Evolutionary conservation across 345 rosid genomes (phyloP), one percentile per base, ranked within the genome.

Genomic region (Draba incana): DNA sequence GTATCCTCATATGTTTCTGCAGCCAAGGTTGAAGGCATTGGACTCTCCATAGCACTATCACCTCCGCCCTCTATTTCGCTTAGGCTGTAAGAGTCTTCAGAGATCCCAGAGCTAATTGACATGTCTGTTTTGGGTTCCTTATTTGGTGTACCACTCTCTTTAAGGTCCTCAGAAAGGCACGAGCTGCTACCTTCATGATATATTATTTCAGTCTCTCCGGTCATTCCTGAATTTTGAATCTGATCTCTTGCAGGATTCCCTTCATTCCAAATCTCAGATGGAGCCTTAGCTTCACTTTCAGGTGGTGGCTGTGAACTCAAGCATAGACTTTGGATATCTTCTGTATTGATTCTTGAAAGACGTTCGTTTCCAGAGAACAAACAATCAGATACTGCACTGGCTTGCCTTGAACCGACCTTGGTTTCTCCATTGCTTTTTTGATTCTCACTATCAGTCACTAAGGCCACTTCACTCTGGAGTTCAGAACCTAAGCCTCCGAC

Each of bases 1-100:
- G 81, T 69, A 14, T 71, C 80, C 23, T 63, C 78, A 59, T 77
- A 77, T 75, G 78, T 80, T 79, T 82, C 81, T 51, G 68, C 68
- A 53, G 50, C 62, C 33, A 77, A 62, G 45, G 50, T 38, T 5
- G 50, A 70, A 61, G 52, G 31, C 56, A 39, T 16, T 55, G 54
- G 57, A 57, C 55, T 47, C 58, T 55, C 39, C 13, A 37, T 70
- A 51, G 58, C 81, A 10, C 31, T 62, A 54, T 33, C 57, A 37
- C 1, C 66, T 64, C 67, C 28, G 11, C 53, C 72, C 60, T 78
- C 47, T 54, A 38, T 38, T 38, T 54, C 15, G 2, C 46, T 47
- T 68, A 28, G 59, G 52, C 69, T 68, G 69, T 45, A 67, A 61
- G 47, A 27, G 45, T 53, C 68, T 54, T 38, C 58, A 20, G 73